A percentile compares a stretch with the other conserved stretches of the same genome.
Conservation (phyloP, 164 flowering plant genomes). For the Umbellularia californica region DNA sequence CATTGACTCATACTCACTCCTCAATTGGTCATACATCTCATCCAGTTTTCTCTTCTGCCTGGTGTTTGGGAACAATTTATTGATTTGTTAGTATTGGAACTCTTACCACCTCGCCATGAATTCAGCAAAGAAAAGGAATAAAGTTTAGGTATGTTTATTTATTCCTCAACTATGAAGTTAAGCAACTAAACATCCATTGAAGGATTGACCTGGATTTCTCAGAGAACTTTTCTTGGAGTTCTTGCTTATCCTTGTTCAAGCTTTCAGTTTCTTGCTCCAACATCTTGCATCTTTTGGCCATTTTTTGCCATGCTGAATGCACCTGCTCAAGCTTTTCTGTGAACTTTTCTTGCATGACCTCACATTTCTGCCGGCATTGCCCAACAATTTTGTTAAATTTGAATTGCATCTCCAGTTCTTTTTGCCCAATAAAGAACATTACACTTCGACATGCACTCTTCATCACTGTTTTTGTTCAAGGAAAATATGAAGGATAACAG, state of each 20-base stretch:
- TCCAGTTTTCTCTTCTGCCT: slow-evolving; percentile 98
- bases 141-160: background rate
- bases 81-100: background rate
- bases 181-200: background rate
- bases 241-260: slow-evolving; percentile 84
- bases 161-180: background rate
- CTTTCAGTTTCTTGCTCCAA: slow-evolving; percentile 87
- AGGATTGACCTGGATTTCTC: slow-evolving; percentile 81
- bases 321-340: slow-evolving; percentile 89
- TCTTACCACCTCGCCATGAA: background rate
- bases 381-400: slow-evolving; percentile 82
- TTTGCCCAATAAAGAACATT: slow-evolving; percentile 92
- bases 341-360: slow-evolving; percentile 84
- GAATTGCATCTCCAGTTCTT: slow-evolving; percentile 64
- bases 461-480: slow-evolving; percentile 72
- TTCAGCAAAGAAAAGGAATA: background rate
- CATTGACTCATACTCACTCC: slow-evolving; percentile 79
- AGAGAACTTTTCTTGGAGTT: slow-evolving; percentile 91
- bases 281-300: slow-evolving; percentile 88
- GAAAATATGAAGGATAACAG: slow-evolving; percentile 16
- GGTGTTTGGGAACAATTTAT: slow-evolving; percentile 10
- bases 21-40: slow-evolving; percentile 95
- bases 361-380: slow-evolving; percentile 93
- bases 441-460: slow-evolving; percentile 90
- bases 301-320: slow-evolving; percentile 88